Evolutionary conservation across 495 filamentous ascomycete genomes (phyloP).

Genomic region (Penicillium arizonense): DNA sequence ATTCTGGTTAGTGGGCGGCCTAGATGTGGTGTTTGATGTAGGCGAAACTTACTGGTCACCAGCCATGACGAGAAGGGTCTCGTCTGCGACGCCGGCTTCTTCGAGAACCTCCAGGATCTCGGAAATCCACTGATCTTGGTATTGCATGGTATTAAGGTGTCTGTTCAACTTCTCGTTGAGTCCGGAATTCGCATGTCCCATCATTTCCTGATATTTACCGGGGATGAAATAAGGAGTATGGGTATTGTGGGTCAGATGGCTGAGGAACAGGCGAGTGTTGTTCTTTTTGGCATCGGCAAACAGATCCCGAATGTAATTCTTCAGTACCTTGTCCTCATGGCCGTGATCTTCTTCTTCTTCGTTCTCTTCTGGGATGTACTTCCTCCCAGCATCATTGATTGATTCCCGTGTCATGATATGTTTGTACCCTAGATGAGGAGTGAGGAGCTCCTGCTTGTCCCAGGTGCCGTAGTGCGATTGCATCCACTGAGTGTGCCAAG

Average conservation of each 20-base stretch:
- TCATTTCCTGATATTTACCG: slow-evolving; percentile 31
- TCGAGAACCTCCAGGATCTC: slow-evolving; percentile 36
- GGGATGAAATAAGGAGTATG: slow-evolving; percentile 45
- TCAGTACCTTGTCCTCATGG: slow-evolving; percentile 34
- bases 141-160: slow-evolving; percentile 41
- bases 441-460: slow-evolving; percentile 30
- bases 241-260: slow-evolving; percentile 40
- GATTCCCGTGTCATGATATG: slow-evolving; percentile 24
- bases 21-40: no score
- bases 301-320: slow-evolving; percentile 36
- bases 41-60: slow-evolving; percentile 40
- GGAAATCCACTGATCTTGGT: slow-evolving; percentile 37
- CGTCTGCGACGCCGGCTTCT: slow-evolving; percentile 35
- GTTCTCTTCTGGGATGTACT: slow-evolving; percentile 22
- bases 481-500: slow-evolving; percentile 39
- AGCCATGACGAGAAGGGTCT: slow-evolving; percentile 42
- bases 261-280: slow-evolving; percentile 39
- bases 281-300: slow-evolving; percentile 33
- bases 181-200: slow-evolving; percentile 18
- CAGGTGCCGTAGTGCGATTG: slow-evolving; percentile 38
- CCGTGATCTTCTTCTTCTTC: slow-evolving; percentile 34
- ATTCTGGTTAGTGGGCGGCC: neutral
- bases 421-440: slow-evolving; percentile 33
- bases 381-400: slow-evolving; percentile 21
- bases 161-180: slow-evolving; percentile 35